Conservation (phyloP, 1,139 yeast genomes). For the Yamadazyma triangularis region DNA sequence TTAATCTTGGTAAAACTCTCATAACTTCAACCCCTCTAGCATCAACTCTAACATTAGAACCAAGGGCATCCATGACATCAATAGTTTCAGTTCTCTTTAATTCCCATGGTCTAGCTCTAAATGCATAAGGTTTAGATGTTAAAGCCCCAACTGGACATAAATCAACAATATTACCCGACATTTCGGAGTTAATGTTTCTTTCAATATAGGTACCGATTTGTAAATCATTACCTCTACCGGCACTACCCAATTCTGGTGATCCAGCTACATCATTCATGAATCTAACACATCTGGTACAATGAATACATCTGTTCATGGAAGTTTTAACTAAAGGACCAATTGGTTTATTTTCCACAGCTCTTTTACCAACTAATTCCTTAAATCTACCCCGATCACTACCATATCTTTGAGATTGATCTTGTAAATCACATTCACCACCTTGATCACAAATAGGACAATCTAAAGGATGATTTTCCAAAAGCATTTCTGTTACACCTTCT, state of each 20-base stretch:
- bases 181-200: slow-evolving; percentile 78
- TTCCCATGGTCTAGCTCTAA: slow-evolving; percentile 93
- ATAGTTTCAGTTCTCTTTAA: slow-evolving; percentile 84
- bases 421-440: slow-evolving; percentile 93
- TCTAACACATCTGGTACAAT: slow-evolving; percentile 89
- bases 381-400: slow-evolving; percentile 88
- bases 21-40: slow-evolving; percentile 85
- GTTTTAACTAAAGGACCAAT: slow-evolving; percentile 89
- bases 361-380: slow-evolving; percentile 74
- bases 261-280: slow-evolving; percentile 91
- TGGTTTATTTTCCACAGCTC: slow-evolving; percentile 89
- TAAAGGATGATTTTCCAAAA: slow-evolving; percentile 84
- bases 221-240: slow-evolving; percentile 90
- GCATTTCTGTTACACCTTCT: slow-evolving; percentile 88
- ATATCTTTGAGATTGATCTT: slow-evolving; percentile 80
- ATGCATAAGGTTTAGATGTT: slow-evolving; percentile 86
- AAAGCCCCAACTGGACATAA: slow-evolving; percentile 92
- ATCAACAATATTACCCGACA: slow-evolving; percentile 85
- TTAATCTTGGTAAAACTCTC: slow-evolving; percentile 82
- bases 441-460: slow-evolving; percentile 94
- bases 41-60: slow-evolving; percentile 80
- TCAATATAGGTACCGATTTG: slow-evolving; percentile 89
- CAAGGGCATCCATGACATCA: slow-evolving; percentile 82
- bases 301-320: slow-evolving; percentile 90
- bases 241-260: slow-evolving; percentile 84